These are phyloP conservation scores for Avena eriantha DNA, from an alignment of 176 grass and related monocot species.

Conservation along the genomic window DNA sequence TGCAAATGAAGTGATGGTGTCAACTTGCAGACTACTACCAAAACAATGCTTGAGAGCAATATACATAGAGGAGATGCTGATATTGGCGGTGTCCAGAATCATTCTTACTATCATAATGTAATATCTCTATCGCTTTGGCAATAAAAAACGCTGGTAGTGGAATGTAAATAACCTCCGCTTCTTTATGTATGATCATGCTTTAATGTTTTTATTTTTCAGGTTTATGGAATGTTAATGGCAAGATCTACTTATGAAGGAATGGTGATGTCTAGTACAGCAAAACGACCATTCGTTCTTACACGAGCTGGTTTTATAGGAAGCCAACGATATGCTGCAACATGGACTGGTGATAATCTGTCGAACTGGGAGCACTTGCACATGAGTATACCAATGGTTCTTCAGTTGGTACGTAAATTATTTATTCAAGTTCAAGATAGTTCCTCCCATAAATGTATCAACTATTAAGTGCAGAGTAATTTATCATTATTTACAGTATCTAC, in stretches of 20 bases:
- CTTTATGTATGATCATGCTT: constrained; percentile 21
- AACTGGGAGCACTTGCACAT: constrained; percentile 97
- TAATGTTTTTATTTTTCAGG: constrained; percentile 53
- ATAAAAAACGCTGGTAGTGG: background rate
- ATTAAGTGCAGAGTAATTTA: background rate
- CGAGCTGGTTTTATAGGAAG: constrained; percentile 94
- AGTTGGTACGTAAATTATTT: constrained; percentile 63
- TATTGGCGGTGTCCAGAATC: constrained; percentile 81
- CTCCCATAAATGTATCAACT: background rate
- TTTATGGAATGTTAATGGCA: constrained; percentile 96
- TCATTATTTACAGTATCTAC: background rate
- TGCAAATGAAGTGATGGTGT: constrained; percentile 30
- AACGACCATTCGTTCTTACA: constrained; percentile 87
- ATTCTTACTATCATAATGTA: constrained; percentile 96
- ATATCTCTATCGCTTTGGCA: constrained; percentile 25
- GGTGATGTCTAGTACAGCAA: constrained; percentile 66
- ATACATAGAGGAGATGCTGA: constrained; percentile 80
- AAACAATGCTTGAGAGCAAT: constrained; percentile 95
- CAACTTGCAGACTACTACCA: constrained; percentile 75
- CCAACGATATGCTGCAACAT: constrained; percentile 93
- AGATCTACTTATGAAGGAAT: constrained; percentile 92
- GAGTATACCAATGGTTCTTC: constrained; percentile 95
- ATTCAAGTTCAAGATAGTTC: constrained; percentile 1
- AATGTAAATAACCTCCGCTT: background rate
- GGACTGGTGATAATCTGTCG: constrained; percentile 92